These are phyloP conservation scores for Candida morakotiae DNA, from an alignment of 805 yeast species.

Conservation along the genomic window DNA sequence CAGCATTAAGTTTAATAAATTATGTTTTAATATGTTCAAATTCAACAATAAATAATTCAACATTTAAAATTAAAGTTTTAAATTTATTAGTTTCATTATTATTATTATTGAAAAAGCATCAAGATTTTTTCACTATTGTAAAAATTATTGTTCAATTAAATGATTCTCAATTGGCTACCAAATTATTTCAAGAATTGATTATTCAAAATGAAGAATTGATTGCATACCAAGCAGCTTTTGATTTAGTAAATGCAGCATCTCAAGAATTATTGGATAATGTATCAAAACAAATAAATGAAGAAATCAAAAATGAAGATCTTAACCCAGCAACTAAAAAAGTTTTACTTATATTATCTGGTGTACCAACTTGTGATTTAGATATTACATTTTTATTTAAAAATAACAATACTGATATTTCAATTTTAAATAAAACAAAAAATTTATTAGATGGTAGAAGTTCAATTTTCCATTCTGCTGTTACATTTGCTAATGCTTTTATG, in stretches of 20 bases:
- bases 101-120: slow-evolving; percentile 46
- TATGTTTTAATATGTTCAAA: slow-evolving; percentile 76
- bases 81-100: slow-evolving; percentile 58
- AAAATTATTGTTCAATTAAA: slow-evolving; percentile 87
- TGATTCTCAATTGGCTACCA: slow-evolving; percentile 65
- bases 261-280: slow-evolving; percentile 76
- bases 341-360: slow-evolving; percentile 75
- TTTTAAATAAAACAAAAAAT: slow-evolving; percentile 77
- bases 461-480: slow-evolving; percentile 91
- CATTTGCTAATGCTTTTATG: slow-evolving; percentile 90
- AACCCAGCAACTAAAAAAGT: slow-evolving; percentile 37
- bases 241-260: slow-evolving; percentile 84
- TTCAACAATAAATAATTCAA: slow-evolving; percentile 58
- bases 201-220: slow-evolving; percentile 47
- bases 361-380: slow-evolving; percentile 90
- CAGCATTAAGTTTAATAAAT: slow-evolving; percentile 52
- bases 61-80: slow-evolving; percentile 64
- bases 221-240: slow-evolving; percentile 94
- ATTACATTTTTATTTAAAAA: slow-evolving; percentile 83
- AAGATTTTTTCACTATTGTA: slow-evolving; percentile 80
- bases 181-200: slow-evolving; percentile 61
- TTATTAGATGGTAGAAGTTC: slow-evolving; percentile 88
- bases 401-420: slow-evolving; percentile 79
- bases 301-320: slow-evolving; percentile 13
- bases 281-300: slow-evolving; percentile 35